Base-by-base conservation (phyloP, 2,329 filamentous ascomycete genomes). In the Lizonia empirigonia region DNA sequence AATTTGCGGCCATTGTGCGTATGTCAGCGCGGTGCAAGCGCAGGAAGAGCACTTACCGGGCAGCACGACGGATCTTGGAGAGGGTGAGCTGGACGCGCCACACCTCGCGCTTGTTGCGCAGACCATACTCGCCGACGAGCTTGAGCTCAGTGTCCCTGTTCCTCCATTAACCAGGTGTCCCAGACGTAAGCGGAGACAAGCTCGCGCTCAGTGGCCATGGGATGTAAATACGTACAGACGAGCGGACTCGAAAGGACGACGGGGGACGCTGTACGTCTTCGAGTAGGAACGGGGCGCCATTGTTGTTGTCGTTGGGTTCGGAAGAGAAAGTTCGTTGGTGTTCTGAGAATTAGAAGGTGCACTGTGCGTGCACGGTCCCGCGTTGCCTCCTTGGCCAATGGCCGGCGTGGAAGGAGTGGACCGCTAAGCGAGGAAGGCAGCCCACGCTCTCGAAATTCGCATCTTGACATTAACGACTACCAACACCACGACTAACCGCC, bases 61-160 rank as follows among this genome's bases (percentile, higher is more conserved):
- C 94, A 88, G 94, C 94, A 96, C 94, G 94, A 92, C 94, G 94
- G 76, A 99, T 99, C 89, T 97, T 97, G 84, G 94, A 97, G 77
- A 99, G 89, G 76, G 93, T 97, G 81, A 99, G 89, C 86, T 91
- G 88, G 82, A 99, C 94, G 82, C 94, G 91, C 94, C 94, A 99
- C 78, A 99, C 94, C 86, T 99, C 94, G 85, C 94, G 93, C 91
- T 99, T 99, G 87, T 99, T 99, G 83, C 92, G 90, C 75, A 99
- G 91, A 83, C 94, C 94, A 86, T 95, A 99, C 85, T 99, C 94
- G 82, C 94, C 94, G 76, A 99, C 93, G 81, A 94, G 89, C 90
- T 99, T 99, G 82, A 99, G 84, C 85, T 99, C 94, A 77, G 92
- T 91, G 85, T 99, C 94, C 85, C 94, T 97, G 84, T 76, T 62